These are phyloP conservation scores for Aspergillaceae sp. DNA, from an alignment of 2,329 filamentous ascomycete species.

Conservation along the genomic window DNA sequence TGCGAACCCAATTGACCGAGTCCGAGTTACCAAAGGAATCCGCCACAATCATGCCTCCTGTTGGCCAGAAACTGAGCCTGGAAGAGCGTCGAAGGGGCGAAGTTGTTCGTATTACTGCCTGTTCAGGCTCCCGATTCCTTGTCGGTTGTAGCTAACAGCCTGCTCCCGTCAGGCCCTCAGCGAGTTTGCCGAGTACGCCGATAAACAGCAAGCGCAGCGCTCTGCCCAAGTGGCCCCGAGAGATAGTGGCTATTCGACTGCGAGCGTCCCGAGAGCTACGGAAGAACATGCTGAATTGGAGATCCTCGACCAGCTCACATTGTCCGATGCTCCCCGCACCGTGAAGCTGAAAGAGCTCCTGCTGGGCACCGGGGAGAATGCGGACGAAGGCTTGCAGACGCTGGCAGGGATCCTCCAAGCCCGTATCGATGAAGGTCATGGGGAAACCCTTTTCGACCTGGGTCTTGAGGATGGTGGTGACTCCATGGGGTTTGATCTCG, in stretches of 20 bases:
- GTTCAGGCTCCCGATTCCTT: background rate
- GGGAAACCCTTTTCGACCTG: constrained; percentile 84
- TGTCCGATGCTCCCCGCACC: constrained; percentile 58
- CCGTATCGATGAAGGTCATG: constrained; percentile 72
- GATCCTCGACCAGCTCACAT: constrained; percentile 69
- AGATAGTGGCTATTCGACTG: constrained; percentile 35
- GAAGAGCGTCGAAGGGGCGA: constrained; percentile 83
- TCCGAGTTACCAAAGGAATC: background rate
- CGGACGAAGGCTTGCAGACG: constrained; percentile 52
- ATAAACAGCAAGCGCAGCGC: constrained; percentile 69
- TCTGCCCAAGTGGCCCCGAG: constrained; percentile 29
- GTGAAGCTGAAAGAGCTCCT: constrained; percentile 69
- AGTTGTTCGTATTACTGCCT: constrained; percentile 48
- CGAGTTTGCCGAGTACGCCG: constrained; percentile 96
- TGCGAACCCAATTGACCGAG: background rate
- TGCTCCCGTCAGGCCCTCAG: constrained; percentile 57
- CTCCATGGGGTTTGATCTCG: constrained; percentile 64
- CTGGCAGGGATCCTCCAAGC: constrained; percentile 58
- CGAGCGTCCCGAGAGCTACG: constrained; percentile 24
- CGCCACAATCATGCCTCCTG: constrained; percentile 24
- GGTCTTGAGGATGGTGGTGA: constrained; percentile 87
- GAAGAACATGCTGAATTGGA: constrained; percentile 83
- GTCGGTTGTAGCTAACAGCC: constrained; percentile 1
- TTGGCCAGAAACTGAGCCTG: constrained; percentile 51
- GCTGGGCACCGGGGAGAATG: constrained; percentile 45